A percentile compares a stretch with the other conserved stretches of the same genome.
These are phyloP conservation scores for Amphirosellinia nigrospora DNA, from an alignment of 495 filamentous ascomycete genomes.

Conservation along the genomic window DNA sequence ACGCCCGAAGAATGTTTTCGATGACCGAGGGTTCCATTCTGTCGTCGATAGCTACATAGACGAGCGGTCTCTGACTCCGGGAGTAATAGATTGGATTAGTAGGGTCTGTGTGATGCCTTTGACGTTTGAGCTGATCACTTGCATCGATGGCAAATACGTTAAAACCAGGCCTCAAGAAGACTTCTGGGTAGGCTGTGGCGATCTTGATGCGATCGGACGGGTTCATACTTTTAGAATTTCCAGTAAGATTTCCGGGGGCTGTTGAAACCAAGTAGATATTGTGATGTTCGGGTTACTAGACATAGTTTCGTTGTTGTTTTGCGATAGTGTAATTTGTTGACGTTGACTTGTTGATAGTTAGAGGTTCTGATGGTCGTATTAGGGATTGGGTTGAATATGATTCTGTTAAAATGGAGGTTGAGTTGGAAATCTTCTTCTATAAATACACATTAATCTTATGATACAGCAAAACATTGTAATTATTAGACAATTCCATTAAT, in stretches of 20 bases:
- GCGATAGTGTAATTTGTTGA: background rate
- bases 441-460: background rate
- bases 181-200: background rate
- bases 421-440: background rate
- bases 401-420: background rate
- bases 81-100: no score
- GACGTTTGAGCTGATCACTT: background rate
- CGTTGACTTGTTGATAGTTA: background rate
- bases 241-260: background rate
- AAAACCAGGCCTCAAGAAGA: background rate
- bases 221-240: background rate
- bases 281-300: background rate
- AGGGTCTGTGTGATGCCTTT: background rate
- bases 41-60: background rate
- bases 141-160: background rate
- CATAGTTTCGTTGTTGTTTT: conserved; percentile 1
- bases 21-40: background rate
- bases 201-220: background rate
- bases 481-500: background rate
- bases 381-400: background rate
- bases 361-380: background rate
- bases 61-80: background rate
- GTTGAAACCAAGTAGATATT: background rate
- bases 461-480: background rate
- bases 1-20: background rate